Percentiles rank a stretch among this genome's conserved stretches.
phyloP scores from a whole-genome alignment of 2,329 filamentous ascomycete genomes.

The Hypoxylon sp. region DNA sequence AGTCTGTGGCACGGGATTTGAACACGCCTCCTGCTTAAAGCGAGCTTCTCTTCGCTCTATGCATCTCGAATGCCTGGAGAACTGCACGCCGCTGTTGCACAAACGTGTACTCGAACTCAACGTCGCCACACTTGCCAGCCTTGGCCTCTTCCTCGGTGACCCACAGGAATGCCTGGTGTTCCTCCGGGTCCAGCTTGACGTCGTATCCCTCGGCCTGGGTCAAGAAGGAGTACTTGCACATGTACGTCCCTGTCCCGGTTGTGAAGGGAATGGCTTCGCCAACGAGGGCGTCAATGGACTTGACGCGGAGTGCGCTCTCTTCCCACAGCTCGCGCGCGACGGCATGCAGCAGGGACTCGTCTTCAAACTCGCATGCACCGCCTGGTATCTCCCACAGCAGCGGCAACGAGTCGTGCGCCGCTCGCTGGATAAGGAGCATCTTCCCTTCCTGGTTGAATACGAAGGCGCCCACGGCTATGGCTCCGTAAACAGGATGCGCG shows the following conservation, averaged over 20 bases:
- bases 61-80: slow-evolving; percentile 37
- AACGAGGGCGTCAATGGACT: slow-evolving; percentile 33
- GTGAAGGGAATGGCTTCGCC: slow-evolving; percentile 35
- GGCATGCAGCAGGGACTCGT: slow-evolving; percentile 49
- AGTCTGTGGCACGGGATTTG: not conserved
- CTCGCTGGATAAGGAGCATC: slow-evolving; percentile 52
- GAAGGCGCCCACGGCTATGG: slow-evolving; percentile 42
- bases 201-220: slow-evolving; percentile 38
- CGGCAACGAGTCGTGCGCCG: slow-evolving; percentile 48
- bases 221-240: slow-evolving; percentile 44
- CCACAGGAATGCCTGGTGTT: slow-evolving; percentile 47
- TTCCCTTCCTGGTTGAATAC: slow-evolving; percentile 41
- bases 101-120: slow-evolving; percentile 40
- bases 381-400: slow-evolving; percentile 53
- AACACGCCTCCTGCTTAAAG: not conserved
- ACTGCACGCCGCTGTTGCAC: slow-evolving; percentile 35
- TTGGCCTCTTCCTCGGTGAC: slow-evolving; percentile 45
- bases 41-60: slow-evolving; percentile 13
- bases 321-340: slow-evolving; percentile 53
- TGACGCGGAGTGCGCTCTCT: slow-evolving; percentile 48
- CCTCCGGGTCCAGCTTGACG: slow-evolving; percentile 46
- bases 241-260: slow-evolving; percentile 22
- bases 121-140: slow-evolving; percentile 35
- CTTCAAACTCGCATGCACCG: slow-evolving; percentile 49
- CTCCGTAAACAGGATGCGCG: slow-evolving; percentile 31